Evolutionary conservation across 495 filamentous ascomycete species (phyloP).

Genomic region (Viridothelium virens): DNA sequence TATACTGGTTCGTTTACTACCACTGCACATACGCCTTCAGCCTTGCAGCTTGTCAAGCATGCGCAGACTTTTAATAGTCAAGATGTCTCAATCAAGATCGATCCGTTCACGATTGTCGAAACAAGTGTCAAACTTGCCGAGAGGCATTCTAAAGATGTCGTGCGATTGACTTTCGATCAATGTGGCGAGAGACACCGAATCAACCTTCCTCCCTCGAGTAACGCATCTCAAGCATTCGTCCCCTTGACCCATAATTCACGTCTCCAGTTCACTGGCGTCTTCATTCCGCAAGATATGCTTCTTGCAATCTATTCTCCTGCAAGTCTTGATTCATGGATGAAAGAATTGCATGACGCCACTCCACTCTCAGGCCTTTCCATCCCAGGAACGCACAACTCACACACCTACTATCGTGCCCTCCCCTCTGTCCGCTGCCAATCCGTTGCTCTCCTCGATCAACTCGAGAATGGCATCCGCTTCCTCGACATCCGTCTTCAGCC

Average conservation of each 20-base stretch:
- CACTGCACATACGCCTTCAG: slow-evolving; percentile 33
- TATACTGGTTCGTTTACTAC: slow-evolving; percentile 29
- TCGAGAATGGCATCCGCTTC: slow-evolving; percentile 88
- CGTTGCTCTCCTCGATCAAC: slow-evolving; percentile 63
- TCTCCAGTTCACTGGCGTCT: slow-evolving; percentile 64
- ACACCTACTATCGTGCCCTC: slow-evolving; percentile 71
- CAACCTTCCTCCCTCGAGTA: slow-evolving; percentile 50
- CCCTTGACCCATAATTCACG: slow-evolving; percentile 49
- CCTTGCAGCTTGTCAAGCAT: slow-evolving; percentile 41
- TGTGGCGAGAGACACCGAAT: slow-evolving; percentile 55
- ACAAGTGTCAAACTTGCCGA: slow-evolving; percentile 48
- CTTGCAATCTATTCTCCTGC: slow-evolving; percentile 72
- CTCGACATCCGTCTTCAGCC: slow-evolving; percentile 81
- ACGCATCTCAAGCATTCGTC: slow-evolving; percentile 49
- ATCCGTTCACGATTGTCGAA: slow-evolving; percentile 48
- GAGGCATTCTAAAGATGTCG: slow-evolving; percentile 43
- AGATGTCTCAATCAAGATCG: slow-evolving; percentile 48
- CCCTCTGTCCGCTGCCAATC: slow-evolving; percentile 93
- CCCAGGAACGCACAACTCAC: slow-evolving; percentile 92
- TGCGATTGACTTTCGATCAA: slow-evolving; percentile 56
- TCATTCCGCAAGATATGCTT: slow-evolving; percentile 52
- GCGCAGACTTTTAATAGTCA: slow-evolving; percentile 48
- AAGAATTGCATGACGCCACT: slow-evolving; percentile 54
- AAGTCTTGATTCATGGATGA: slow-evolving; percentile 74
- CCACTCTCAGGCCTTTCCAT: slow-evolving; percentile 78